Conservation (phyloP, 495 filamentous ascomycete genomes). For the Tetracladium marchalianum region DNA sequence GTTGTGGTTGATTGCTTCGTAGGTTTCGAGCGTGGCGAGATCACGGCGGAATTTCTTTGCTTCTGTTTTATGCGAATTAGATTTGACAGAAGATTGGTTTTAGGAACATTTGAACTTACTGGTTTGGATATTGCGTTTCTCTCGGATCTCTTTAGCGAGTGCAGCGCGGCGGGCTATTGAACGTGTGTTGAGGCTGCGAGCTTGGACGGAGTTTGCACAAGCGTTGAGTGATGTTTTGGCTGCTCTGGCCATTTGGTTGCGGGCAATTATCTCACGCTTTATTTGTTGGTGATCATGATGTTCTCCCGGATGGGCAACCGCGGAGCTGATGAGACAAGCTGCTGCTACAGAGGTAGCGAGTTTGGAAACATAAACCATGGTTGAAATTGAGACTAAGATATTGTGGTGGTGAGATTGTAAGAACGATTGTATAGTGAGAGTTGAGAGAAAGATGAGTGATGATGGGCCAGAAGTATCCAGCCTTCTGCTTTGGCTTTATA, state of each 20-base stretch:
- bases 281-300: conserved; percentile 22
- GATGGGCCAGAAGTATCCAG: too few species aligned
- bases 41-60: conserved; percentile 29
- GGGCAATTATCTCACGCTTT: conserved; percentile 23
- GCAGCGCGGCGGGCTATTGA: conserved; percentile 26
- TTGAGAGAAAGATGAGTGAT: too few species aligned
- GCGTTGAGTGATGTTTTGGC: conserved; percentile 27
- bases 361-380: conserved; percentile 22
- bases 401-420: background rate
- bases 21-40: conserved; percentile 28
- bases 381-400: too few species aligned
- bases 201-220: conserved; percentile 24
- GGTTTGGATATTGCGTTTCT: conserved; percentile 37
- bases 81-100: background rate
- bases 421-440: too few species aligned
- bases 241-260: conserved; percentile 20
- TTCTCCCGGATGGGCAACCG: conserved; percentile 28
- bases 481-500: too few species aligned
- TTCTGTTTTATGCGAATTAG: background rate
- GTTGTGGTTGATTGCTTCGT: conserved; percentile 30
- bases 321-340: conserved; percentile 17
- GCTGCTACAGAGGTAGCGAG: conserved; percentile 15
- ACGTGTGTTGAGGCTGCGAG: conserved; percentile 22
- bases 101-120: conserved; percentile 25
- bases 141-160: conserved; percentile 31